phyloP scores from a whole-genome alignment of 768 basidiomycete species.

The Coprinopsis sp. region DNA sequence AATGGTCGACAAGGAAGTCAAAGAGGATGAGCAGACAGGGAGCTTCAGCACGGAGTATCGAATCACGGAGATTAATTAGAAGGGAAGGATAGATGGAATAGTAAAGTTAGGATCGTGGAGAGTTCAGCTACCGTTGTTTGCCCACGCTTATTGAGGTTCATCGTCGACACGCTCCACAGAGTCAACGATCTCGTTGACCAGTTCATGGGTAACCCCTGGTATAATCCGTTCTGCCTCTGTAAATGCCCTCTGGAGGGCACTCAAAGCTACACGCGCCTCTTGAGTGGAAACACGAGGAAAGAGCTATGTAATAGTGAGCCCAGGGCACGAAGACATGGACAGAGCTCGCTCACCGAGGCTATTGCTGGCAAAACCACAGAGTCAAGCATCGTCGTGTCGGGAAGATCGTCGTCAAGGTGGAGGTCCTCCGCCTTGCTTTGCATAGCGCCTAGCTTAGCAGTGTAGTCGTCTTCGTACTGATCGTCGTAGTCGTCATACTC shows the following conservation, averaged over 20 bases:
- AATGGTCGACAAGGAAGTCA: too few relatives aligned
- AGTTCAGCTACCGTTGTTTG: too few relatives aligned
- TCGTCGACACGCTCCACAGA: conserved; percentile 90
- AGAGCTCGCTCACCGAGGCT: conserved; percentile 65
- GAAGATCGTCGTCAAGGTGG: conserved; percentile 54
- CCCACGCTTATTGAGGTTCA: conserved; percentile 54
- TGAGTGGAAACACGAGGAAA: conserved; percentile 91
- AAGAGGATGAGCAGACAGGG: not conserved
- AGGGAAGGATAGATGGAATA: conserved; percentile 17
- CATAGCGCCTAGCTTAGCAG: conserved; percentile 39
- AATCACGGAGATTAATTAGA: not conserved
- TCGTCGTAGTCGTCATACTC: conserved; percentile 66
- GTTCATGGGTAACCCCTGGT: conserved; percentile 88
- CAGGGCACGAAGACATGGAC: not conserved
- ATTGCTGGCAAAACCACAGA: conserved; percentile 95
- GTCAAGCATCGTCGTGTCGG: conserved; percentile 91
- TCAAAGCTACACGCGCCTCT: conserved; percentile 83
- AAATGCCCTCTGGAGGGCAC: conserved; percentile 84
- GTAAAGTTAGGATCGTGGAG: too few relatives aligned
- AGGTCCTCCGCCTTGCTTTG: conserved; percentile 45
- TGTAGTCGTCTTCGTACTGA: conserved; percentile 47
- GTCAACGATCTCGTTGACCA: conserved; percentile 92
- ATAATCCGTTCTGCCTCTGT: conserved; percentile 94
- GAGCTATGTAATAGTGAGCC: conserved; percentile 47
- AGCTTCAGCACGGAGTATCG: too few relatives aligned